A percentile compares a stretch with the other conserved stretches of the same genome.
These are phyloP conservation scores for Athelia psychrophila DNA, from an alignment of 1,284 basidiomycete species.

Conservation along the genomic window DNA sequence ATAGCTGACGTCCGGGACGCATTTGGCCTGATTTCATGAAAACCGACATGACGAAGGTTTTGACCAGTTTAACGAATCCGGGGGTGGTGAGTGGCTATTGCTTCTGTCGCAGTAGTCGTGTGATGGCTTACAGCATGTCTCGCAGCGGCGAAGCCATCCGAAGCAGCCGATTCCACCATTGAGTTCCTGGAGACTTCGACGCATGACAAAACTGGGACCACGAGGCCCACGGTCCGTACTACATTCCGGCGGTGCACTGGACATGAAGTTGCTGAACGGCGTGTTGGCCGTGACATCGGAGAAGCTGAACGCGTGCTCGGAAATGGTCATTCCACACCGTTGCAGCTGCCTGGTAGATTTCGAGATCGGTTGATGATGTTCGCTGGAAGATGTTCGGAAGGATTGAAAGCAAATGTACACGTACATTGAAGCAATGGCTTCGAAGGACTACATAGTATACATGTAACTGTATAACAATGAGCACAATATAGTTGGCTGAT, in stretches of 20 bases:
- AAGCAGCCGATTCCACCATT: constrained; percentile 35
- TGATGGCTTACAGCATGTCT: background rate
- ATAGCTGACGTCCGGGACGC: background rate
- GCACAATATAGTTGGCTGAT: background rate
- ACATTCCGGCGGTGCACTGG: constrained; percentile 1
- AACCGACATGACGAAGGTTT: constrained; percentile 48
- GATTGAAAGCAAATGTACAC: background rate
- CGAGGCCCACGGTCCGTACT: constrained; percentile 33
- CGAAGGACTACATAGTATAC: background rate
- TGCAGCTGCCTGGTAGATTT: constrained; percentile 36
- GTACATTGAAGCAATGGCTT: background rate
- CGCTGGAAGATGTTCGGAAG: no score
- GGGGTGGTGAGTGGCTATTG: constrained; percentile 30
- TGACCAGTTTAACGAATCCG: constrained; percentile 40
- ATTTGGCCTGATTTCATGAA: constrained; percentile 29
- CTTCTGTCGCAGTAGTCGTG: background rate
- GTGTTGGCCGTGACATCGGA: constrained; percentile 33
- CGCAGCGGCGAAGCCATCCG: constrained; percentile 38
- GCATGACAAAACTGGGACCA: constrained; percentile 36
- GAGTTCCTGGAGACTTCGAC: constrained; percentile 35
- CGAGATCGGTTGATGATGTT: no score
- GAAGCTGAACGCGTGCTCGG: constrained; percentile 43
- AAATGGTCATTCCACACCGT: constrained; percentile 35
- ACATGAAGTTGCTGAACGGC: constrained; percentile 1
- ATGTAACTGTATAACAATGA: background rate